These are phyloP conservation scores for Arthrobotrys megalospora DNA, from an alignment of 2,329 filamentous ascomycete genomes.

Conservation along the genomic window DNA sequence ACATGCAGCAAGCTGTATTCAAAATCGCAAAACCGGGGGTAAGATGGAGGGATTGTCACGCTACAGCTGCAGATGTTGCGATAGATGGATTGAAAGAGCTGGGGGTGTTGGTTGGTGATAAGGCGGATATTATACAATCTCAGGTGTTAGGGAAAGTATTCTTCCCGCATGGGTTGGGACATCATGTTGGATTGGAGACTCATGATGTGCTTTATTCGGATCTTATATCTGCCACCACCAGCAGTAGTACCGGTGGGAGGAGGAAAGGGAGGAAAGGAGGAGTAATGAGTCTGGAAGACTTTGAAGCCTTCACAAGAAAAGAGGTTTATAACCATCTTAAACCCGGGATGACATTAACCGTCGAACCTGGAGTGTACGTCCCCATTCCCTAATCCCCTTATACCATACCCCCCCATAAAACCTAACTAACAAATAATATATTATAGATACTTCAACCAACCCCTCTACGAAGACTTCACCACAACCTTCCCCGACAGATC, in stretches of 20 bases:
- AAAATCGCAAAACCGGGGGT: conserved; percentile 78
- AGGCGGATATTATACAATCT: conserved; percentile 71
- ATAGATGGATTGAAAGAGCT: conserved; percentile 79
- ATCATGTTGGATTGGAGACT: conserved; percentile 77
- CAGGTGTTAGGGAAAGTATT: conserved; percentile 75
- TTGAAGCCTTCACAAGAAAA: conserved; percentile 22
- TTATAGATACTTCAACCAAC: conserved; percentile 77
- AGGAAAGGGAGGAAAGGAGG: conserved; percentile 78
- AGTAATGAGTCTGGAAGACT: conserved; percentile 73
- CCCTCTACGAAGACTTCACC: conserved; percentile 80
- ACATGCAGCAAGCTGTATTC: conserved; percentile 86
- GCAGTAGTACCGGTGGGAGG: neutral
- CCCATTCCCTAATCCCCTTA: neutral
- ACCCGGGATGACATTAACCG: conserved; percentile 80
- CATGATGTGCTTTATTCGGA: conserved; percentile 70
- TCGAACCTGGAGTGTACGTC: conserved; percentile 80
- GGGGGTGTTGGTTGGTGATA: conserved; percentile 79
- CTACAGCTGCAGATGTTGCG: conserved; percentile 80
- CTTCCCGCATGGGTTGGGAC: conserved; percentile 76
- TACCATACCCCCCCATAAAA: neutral
- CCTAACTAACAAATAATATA: neutral
- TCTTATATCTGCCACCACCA: conserved; percentile 27
- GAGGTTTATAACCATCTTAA: conserved; percentile 67
- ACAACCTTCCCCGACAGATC: conserved; percentile 73
- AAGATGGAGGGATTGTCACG: conserved; percentile 80